Percentiles rank a stretch among this genome's conserved stretches.
phyloP scores from a whole-genome alignment of 2,329 filamentous ascomycete species.

The Fusarium marasasianum region DNA sequence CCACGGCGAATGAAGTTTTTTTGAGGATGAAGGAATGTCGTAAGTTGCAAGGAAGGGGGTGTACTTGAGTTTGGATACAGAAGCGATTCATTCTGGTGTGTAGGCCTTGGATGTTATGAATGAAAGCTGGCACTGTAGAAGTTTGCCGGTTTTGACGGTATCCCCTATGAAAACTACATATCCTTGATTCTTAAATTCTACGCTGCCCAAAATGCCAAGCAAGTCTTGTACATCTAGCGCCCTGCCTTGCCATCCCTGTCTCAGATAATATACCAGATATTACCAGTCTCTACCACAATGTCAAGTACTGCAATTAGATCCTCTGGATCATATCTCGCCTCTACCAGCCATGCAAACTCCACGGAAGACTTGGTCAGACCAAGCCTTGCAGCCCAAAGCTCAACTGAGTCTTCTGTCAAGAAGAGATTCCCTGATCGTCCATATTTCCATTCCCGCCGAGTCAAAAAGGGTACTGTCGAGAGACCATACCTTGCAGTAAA shows the following conservation, averaged over 20 bases:
- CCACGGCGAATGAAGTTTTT: no score
- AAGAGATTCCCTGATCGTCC: background rate
- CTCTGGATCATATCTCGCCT: background rate
- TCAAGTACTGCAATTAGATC: background rate
- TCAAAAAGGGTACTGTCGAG: background rate
- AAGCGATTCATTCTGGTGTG: no score
- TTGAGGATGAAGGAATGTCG: background rate
- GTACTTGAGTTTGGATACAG: no score
- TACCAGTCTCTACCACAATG: background rate
- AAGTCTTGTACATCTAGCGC: background rate
- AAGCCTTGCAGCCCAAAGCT: background rate
- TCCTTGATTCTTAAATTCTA: background rate
- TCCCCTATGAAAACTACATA: background rate
- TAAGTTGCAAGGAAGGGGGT: background rate
- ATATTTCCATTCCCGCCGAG: background rate
- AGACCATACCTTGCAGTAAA: background rate
- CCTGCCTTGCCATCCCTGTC: background rate
- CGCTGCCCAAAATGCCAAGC: background rate
- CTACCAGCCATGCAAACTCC: background rate
- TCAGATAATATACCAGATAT: background rate
- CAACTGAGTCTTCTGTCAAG: background rate
- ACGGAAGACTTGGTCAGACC: background rate
- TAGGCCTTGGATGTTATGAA: no score
- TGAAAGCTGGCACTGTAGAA: background rate
- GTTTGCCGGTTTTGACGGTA: fast-evolving